These are phyloP conservation scores for Clarireedia sp. DNA, from an alignment of 2,329 filamentous ascomycete genomes.

Conservation along the genomic window DNA sequence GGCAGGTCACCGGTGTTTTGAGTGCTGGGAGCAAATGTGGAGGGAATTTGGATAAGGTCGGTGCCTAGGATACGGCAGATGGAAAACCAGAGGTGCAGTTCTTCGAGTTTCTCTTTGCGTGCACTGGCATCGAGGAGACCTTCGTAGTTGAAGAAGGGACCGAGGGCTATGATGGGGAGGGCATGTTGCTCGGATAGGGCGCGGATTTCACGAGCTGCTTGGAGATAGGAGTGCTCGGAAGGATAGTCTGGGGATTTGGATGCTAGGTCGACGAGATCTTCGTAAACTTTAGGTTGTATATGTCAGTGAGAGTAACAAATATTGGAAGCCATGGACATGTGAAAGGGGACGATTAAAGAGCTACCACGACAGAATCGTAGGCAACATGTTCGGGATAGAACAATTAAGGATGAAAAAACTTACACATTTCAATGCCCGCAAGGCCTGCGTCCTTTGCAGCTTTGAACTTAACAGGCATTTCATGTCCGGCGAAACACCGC, in stretches of 20 bases:
- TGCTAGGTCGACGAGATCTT: slow-evolving; percentile 62
- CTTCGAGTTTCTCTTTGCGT: slow-evolving; percentile 49
- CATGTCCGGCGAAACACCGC: slow-evolving; percentile 37
- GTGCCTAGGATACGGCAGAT: slow-evolving; percentile 59
- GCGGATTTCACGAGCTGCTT: slow-evolving; percentile 50
- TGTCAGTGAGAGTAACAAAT: neutral
- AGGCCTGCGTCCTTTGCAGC: slow-evolving; percentile 59
- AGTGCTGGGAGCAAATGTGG: slow-evolving; percentile 42
- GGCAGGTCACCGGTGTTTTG: slow-evolving; percentile 41
- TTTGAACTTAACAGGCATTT: slow-evolving; percentile 58
- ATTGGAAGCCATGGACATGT: neutral
- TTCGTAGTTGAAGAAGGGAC: slow-evolving; percentile 72
- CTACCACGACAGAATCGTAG: neutral
- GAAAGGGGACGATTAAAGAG: neutral
- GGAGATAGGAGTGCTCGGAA: slow-evolving; percentile 38
- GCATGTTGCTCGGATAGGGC: slow-evolving; percentile 47
- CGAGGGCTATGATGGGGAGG: slow-evolving; percentile 46
- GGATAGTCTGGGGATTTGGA: slow-evolving; percentile 17
- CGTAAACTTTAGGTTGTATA: slow-evolving; percentile 41
- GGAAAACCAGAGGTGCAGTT: slow-evolving; percentile 62
- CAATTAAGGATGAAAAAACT: neutral
- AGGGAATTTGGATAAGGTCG: slow-evolving; percentile 67
- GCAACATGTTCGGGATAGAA: neutral
- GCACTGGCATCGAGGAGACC: slow-evolving; percentile 56
- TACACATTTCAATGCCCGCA: slow-evolving; percentile 60